Conservation (phyloP, 257 asterid genomes). For the Primulina tabacum region DNA sequence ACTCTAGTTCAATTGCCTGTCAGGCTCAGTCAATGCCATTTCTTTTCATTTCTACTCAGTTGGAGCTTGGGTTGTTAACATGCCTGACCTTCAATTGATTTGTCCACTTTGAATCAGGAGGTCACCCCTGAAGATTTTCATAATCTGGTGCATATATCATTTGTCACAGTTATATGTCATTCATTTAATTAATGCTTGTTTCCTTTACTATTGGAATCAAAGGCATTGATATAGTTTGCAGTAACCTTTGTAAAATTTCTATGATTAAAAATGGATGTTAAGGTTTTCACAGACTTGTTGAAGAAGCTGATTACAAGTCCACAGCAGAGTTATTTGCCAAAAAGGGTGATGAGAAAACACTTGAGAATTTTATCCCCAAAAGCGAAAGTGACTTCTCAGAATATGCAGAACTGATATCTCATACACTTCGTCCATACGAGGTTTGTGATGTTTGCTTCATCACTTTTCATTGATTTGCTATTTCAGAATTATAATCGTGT, state of each 20-base stretch:
- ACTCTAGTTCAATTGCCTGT: neutral
- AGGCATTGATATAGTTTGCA: neutral
- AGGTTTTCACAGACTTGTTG: slow-evolving; percentile 68
- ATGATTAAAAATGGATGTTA: neutral
- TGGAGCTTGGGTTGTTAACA: neutral
- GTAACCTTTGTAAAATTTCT: neutral
- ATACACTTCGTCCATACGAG: slow-evolving; percentile 80
- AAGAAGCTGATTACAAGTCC: slow-evolving; percentile 91
- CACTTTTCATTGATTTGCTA: neutral
- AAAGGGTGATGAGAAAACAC: slow-evolving; percentile 63
- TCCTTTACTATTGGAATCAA: neutral
- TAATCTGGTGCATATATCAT: neutral
- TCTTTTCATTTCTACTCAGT: neutral
- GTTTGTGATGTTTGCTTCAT: slow-evolving; percentile 35
- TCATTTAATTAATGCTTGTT: neutral
- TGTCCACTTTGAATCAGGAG: neutral
- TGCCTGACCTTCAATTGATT: neutral
- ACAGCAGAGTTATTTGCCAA: slow-evolving; percentile 79
- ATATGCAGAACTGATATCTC: slow-evolving; percentile 80
- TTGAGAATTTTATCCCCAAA: slow-evolving; percentile 89
- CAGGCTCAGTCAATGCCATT: neutral
- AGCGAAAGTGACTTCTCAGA: slow-evolving; percentile 73
- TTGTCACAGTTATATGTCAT: neutral
- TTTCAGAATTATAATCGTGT: slow-evolving; percentile 8
- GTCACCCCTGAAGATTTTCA: neutral